phyloP scores from a whole-genome alignment of 371 early-diverging fungal species.

The Parasitella parasitica region DNA sequence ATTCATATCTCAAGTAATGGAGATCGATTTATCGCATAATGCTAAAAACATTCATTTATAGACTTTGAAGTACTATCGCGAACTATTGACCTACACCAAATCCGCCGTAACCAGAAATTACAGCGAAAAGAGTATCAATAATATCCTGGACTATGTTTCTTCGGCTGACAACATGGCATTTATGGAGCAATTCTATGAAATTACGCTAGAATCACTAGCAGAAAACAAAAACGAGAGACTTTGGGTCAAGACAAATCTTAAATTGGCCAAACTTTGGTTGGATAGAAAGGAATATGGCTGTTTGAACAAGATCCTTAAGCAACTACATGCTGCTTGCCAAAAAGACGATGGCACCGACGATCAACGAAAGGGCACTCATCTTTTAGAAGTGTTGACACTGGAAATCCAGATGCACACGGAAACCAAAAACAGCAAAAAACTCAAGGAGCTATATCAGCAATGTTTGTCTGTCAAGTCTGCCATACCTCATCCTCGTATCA shows the following conservation, averaged over 20 bases:
- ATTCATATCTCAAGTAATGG: not conserved
- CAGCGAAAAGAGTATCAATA: slow-evolving; percentile 95
- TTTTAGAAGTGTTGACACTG: slow-evolving; percentile 87
- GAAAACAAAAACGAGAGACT: slow-evolving; percentile 87
- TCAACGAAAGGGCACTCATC: slow-evolving; percentile 87
- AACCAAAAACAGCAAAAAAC: slow-evolving; percentile 83
- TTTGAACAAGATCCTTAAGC: slow-evolving; percentile 73
- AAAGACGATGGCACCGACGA: slow-evolving; percentile 84
- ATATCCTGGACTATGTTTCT: slow-evolving; percentile 86
- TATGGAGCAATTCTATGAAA: slow-evolving; percentile 83
- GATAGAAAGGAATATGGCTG: slow-evolving; percentile 80
- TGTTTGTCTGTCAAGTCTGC: slow-evolving; percentile 88
- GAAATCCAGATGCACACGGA: slow-evolving; percentile 94
- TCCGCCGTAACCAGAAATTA: slow-evolving; percentile 88
- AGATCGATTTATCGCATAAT: not conserved
- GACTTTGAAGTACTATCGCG: slow-evolving; percentile 76
- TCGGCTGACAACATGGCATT: slow-evolving; percentile 71
- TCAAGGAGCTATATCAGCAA: slow-evolving; percentile 87
- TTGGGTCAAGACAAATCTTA: slow-evolving; percentile 90
- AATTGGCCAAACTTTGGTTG: slow-evolving; percentile 87
- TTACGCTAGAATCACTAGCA: slow-evolving; percentile 72
- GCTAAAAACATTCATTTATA: slow-evolving; percentile 17
- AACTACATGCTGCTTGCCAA: slow-evolving; percentile 75
- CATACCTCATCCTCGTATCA: slow-evolving; percentile 93
- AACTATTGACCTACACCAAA: slow-evolving; percentile 79